A percentile compares a stretch with the other conserved stretches of the same genome.
Conservation (phyloP, 2,329 filamentous ascomycete species). For the Venturia carpophila region DNA sequence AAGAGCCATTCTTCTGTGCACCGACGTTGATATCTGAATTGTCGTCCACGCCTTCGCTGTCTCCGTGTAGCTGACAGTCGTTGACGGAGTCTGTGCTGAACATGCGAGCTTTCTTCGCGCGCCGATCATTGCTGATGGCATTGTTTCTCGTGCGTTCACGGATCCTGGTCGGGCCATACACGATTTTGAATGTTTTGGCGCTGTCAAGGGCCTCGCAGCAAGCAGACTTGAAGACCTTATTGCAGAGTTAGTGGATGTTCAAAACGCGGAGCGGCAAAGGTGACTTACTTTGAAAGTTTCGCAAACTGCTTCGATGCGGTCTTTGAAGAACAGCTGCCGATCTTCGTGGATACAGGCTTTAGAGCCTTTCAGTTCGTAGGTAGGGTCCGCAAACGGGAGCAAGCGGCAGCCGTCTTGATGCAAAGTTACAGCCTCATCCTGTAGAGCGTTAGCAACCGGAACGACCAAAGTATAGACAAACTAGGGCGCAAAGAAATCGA, state of each 20-base stretch:
- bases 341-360: neutral
- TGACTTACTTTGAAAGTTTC: slow-evolving; percentile 6
- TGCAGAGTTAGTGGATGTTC: neutral
- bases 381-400: neutral
- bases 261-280: neutral
- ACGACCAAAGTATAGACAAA: neutral
- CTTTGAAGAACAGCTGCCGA: neutral
- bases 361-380: neutral
- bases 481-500: neutral
- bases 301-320: neutral
- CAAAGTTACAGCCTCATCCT: neutral
- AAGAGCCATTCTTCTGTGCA: neutral
- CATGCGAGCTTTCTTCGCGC: neutral
- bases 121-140: slow-evolving; percentile 4
- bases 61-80: neutral
- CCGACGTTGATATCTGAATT: neutral
- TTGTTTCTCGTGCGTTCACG: slow-evolving; percentile 5
- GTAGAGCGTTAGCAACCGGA: neutral
- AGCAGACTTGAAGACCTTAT: slow-evolving; percentile 9
- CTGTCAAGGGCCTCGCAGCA: slow-evolving; percentile 7
- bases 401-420: slow-evolving; percentile 2
- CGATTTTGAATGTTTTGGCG: slow-evolving; percentile 2
- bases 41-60: neutral
- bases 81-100: neutral
- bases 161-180: slow-evolving; percentile 4